Evolutionary conservation across 192 early-diverging fungal genomes (phyloP).

Genomic region (Coemansia sp.): DNA sequence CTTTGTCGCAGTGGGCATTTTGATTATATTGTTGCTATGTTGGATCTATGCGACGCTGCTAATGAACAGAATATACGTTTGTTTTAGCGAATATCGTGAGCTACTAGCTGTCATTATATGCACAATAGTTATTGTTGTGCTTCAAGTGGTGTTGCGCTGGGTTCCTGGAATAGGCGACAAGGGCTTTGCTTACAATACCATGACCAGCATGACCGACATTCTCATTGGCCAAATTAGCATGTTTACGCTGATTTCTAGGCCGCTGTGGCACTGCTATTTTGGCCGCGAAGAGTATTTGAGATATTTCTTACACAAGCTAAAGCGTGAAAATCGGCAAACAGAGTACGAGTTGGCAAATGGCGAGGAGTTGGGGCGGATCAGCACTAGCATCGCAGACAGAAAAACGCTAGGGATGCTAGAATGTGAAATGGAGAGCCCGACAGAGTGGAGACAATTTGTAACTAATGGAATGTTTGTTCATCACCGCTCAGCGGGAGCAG

Average conservation of each 20-base stretch:
- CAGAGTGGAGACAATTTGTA: conserved; percentile 24
- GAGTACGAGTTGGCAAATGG: conserved; percentile 50
- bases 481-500: neutral
- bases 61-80: conserved; percentile 27
- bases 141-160: conserved; percentile 45
- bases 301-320: conserved; percentile 30
- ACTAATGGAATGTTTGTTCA: conserved; percentile 11
- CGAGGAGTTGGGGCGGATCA: conserved; percentile 11
- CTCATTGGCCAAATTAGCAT: conserved; percentile 30
- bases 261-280: conserved; percentile 22
- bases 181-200: conserved; percentile 33
- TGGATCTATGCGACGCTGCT: conserved; percentile 28
- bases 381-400: conserved; percentile 8
- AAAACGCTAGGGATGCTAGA: neutral
- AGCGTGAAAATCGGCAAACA: conserved; percentile 16
- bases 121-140: conserved; percentile 15
- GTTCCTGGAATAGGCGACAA: conserved; percentile 26
- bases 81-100: conserved; percentile 43
- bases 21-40: conserved; percentile 14
- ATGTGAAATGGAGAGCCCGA: conserved; percentile 7
- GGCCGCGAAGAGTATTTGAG: conserved; percentile 25
- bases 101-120: conserved; percentile 22
- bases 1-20: conserved; percentile 29
- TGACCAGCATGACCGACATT: conserved; percentile 35
- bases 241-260: conserved; percentile 17